Evolutionary conservation across 345 rosid genomes (phyloP).

Genomic region (Firmiana major): DNA sequence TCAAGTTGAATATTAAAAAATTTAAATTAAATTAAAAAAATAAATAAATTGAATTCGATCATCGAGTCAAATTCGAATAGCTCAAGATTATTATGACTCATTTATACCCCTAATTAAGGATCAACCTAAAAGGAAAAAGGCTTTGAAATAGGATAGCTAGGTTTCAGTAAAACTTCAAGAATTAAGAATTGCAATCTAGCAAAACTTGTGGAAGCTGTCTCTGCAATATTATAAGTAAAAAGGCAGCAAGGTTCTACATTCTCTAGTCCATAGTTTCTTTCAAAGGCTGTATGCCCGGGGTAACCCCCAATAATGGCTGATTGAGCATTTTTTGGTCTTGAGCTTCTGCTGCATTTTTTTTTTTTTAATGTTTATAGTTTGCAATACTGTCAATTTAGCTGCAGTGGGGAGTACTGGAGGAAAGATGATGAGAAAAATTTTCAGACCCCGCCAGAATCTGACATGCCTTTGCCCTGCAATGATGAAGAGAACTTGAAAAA

Average conservation of each 20-base stretch:
- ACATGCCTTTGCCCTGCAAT: neutral
- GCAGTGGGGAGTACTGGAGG: neutral
- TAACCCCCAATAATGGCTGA: neutral
- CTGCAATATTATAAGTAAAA: neutral
- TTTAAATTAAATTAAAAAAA: no score
- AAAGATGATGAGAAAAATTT: neutral
- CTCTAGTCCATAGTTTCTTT: neutral
- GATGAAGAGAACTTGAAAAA: neutral
- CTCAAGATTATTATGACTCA: no score
- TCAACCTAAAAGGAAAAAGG: no score
- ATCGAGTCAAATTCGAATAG: no score
- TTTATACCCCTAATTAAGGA: no score
- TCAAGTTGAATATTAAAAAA: no score
- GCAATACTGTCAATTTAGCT: neutral
- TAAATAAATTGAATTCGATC: no score
- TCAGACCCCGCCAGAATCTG: neutral
- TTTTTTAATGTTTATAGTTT: neutral
- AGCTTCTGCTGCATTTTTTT: neutral
- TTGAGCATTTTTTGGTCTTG: neutral
- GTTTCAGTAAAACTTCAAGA: no score
- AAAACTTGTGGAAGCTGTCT: neutral
- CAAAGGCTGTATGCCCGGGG: neutral
- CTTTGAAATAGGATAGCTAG: no score
- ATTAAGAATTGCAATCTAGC: neutral
- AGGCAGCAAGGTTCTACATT: neutral